Conservation (phyloP, 2,329 filamentous ascomycete genomes). For the Sphaerulina musiva region DNA sequence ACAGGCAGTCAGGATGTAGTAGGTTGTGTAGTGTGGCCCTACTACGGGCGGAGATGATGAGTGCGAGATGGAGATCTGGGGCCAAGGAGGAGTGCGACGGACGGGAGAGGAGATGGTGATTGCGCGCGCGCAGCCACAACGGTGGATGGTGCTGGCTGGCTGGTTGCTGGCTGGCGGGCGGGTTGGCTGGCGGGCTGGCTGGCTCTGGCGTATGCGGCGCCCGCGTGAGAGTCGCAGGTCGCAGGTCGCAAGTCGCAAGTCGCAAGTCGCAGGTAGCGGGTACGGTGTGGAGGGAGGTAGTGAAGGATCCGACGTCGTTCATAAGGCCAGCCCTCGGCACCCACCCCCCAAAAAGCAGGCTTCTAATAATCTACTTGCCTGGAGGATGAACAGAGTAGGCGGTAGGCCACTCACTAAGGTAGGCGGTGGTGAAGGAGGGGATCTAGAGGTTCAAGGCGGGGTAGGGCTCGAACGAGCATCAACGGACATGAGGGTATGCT, state of each 20-base stretch:
- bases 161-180: too few species aligned
- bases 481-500: not conserved
- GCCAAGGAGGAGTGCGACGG: slow-evolving; percentile 1
- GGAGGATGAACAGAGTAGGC: too few species aligned
- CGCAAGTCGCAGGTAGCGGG: too few species aligned
- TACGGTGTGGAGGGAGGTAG: not conserved
- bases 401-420: too few species aligned
- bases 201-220: slow-evolving; percentile 22
- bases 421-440: slow-evolving; percentile 5
- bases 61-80: not conserved
- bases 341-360: slow-evolving; percentile 15
- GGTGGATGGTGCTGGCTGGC: not conserved
- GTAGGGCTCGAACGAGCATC: slow-evolving; percentile 3
- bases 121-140: slow-evolving; percentile 3
- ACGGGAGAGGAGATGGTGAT: not conserved
- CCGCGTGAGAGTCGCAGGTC: not conserved
- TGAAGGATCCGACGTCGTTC: slow-evolving; percentile 19
- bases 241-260: too few species aligned
- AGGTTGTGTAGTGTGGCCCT: too few species aligned
- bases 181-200: not conserved
- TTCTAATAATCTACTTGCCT: not conserved
- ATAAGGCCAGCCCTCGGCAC: not conserved
- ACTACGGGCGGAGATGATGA: slow-evolving; percentile 6
- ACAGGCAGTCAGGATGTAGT: too few species aligned
- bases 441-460: slow-evolving; percentile 10